Conservation (phyloP, 371 early-diverging fungal genomes). For the Lichtheimia ramosa region DNA sequence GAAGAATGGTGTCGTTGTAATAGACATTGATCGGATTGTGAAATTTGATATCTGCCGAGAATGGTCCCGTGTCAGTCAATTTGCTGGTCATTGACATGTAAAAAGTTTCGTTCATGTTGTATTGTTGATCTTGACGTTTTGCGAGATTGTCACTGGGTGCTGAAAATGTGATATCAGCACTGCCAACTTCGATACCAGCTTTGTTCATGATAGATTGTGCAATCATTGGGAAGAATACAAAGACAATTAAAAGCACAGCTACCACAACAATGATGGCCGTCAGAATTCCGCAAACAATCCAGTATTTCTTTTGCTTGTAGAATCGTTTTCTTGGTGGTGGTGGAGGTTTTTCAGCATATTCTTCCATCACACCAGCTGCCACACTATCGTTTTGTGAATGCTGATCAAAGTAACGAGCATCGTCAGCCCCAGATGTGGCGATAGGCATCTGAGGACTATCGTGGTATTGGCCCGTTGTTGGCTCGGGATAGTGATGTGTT, state of each 20-base stretch:
- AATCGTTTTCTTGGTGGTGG: conserved; percentile 28
- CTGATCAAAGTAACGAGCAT: neutral
- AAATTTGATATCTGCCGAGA: conserved; percentile 53
- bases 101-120: conserved; percentile 34
- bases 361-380: conserved; percentile 23
- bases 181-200: conserved; percentile 42
- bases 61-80: conserved; percentile 57
- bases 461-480: too few relatives aligned
- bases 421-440: conserved; percentile 6
- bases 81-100: conserved; percentile 44
- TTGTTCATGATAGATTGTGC: conserved; percentile 54
- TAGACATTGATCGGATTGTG: conserved; percentile 47
- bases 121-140: conserved; percentile 19
- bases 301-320: conserved; percentile 51
- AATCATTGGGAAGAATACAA: conserved; percentile 54
- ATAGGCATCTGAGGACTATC: neutral
- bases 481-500: too few relatives aligned
- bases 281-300: conserved; percentile 49
- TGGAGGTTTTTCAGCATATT: conserved; percentile 31
- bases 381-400: conserved; percentile 6
- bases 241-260: conserved; percentile 43
- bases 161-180: conserved; percentile 46
- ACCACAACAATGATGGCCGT: conserved; percentile 42
- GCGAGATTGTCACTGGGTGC: conserved; percentile 22
- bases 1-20: conserved; percentile 31